Evolutionary conservation across 2,329 filamentous ascomycete genomes (phyloP).

Genomic region (Alternaria sp.): DNA sequence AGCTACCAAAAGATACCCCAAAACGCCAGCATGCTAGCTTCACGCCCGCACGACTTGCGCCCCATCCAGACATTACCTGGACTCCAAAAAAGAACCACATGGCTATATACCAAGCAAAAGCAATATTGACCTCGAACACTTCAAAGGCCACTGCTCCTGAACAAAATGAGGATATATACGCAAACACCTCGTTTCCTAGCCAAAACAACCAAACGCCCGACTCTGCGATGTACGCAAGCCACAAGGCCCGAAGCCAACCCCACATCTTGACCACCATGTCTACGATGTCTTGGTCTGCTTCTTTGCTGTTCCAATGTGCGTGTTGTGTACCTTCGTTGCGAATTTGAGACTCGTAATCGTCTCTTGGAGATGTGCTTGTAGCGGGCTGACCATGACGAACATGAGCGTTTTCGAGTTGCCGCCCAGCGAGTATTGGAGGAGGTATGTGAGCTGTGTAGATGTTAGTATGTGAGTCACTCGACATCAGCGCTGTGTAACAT

Average conservation of each 20-base stretch:
- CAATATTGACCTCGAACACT: conserved; percentile 24
- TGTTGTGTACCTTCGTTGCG: conserved; percentile 93
- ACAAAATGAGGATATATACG: background rate
- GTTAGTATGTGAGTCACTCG: conserved; percentile 10
- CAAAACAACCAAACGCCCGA: background rate
- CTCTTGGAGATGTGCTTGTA: conserved; percentile 89
- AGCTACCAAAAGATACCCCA: background rate
- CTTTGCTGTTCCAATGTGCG: conserved; percentile 89
- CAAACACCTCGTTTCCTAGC: background rate
- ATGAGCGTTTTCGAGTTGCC: conserved; percentile 98
- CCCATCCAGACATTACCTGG: background rate
- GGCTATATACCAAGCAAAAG: conserved; percentile 7
- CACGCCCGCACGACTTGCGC: background rate
- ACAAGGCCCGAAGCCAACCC: background rate
- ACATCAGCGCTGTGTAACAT: conserved; percentile 27
- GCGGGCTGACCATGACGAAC: conserved; percentile 97
- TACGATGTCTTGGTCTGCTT: conserved; percentile 66
- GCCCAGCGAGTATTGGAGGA: conserved; percentile 91
- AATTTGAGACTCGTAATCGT: conserved; percentile 95
- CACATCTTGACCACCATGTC: background rate
- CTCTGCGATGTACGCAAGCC: background rate
- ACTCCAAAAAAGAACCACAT: background rate
- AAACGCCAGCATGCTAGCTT: background rate
- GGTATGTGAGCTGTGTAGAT: conserved; percentile 74
- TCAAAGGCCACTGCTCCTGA: conserved; percentile 17